These are phyloP conservation scores for Cryphonectria nitschkei DNA, from an alignment of 2,329 filamentous ascomycete genomes.

Conservation along the genomic window DNA sequence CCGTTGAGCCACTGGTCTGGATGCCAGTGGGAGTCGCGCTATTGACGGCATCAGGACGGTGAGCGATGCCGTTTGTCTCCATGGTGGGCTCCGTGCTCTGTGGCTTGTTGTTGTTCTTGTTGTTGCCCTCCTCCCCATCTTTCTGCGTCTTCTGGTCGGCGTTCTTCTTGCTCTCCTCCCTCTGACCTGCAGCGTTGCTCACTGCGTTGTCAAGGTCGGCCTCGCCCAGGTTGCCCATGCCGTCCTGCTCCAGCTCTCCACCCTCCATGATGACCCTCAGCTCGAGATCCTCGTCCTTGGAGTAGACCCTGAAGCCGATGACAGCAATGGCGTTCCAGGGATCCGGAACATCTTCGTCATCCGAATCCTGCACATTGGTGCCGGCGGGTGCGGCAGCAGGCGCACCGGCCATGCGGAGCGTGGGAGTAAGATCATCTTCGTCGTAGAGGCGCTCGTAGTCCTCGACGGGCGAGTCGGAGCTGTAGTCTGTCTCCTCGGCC, in stretches of 20 bases:
- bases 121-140: background rate
- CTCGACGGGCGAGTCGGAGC: slow-evolving; percentile 62
- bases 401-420: slow-evolving; percentile 48
- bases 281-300: slow-evolving; percentile 57
- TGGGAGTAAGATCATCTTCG: slow-evolving; percentile 59
- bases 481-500: slow-evolving; percentile 53
- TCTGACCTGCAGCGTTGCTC: slow-evolving; percentile 56
- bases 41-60: background rate
- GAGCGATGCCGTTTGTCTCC: background rate
- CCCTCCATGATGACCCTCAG: slow-evolving; percentile 61
- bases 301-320: slow-evolving; percentile 64
- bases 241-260: slow-evolving; percentile 55
- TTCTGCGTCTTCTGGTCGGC: background rate
- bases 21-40: background rate
- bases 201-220: slow-evolving; percentile 61
- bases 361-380: slow-evolving; percentile 50
- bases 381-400: slow-evolving; percentile 37
- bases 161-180: slow-evolving; percentile 34
- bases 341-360: slow-evolving; percentile 58
- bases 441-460: slow-evolving; percentile 65
- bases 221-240: slow-evolving; percentile 61
- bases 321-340: slow-evolving; percentile 68
- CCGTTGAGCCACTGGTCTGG: background rate
- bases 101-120: background rate
- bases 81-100: background rate